These are phyloP conservation scores for Endothia cerciana DNA, from an alignment of 2,329 filamentous ascomycete species.

Conservation along the genomic window DNA sequence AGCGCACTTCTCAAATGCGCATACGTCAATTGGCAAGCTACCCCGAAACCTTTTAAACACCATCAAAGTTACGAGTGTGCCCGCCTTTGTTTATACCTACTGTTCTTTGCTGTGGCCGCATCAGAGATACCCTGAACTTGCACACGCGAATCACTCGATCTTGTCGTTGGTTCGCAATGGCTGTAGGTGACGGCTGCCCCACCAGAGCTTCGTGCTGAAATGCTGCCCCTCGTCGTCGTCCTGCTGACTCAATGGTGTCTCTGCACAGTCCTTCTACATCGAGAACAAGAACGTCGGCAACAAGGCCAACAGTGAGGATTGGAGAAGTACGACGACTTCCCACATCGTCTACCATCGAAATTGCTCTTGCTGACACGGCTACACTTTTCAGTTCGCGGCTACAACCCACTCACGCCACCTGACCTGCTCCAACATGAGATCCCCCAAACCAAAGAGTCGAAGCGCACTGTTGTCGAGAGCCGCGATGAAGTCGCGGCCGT, in stretches of 20 bases:
- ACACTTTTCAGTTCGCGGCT: slow-evolving; percentile 69
- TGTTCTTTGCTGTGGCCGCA: background rate
- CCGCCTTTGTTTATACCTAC: background rate
- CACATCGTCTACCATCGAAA: slow-evolving; percentile 15
- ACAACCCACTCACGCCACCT: slow-evolving; percentile 90
- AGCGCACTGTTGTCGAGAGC: slow-evolving; percentile 63
- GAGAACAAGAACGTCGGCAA: slow-evolving; percentile 81
- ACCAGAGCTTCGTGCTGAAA: slow-evolving; percentile 10
- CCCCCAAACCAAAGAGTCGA: slow-evolving; percentile 59
- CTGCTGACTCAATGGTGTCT: slow-evolving; percentile 34
- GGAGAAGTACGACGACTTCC: slow-evolving; percentile 68
- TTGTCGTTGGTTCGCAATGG: slow-evolving; percentile 34
- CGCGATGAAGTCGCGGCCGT: slow-evolving; percentile 69
- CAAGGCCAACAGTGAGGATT: slow-evolving; percentile 74
- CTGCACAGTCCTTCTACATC: slow-evolving; percentile 66
- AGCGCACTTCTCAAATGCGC: slow-evolving; percentile 23
- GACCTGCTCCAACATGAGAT: slow-evolving; percentile 97
- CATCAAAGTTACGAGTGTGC: slow-evolving; percentile 5
- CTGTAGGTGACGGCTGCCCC: slow-evolving; percentile 37
- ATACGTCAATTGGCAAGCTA: slow-evolving; percentile 24
- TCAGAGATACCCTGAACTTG: slow-evolving; percentile 10
- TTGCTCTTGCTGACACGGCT: slow-evolving; percentile 33
- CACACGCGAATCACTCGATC: background rate
- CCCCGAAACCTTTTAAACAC: slow-evolving; percentile 19
- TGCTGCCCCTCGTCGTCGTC: slow-evolving; percentile 4